Evolutionary conservation across 768 basidiomycete species (phyloP).

Genomic region (Dendrothele bispora): DNA sequence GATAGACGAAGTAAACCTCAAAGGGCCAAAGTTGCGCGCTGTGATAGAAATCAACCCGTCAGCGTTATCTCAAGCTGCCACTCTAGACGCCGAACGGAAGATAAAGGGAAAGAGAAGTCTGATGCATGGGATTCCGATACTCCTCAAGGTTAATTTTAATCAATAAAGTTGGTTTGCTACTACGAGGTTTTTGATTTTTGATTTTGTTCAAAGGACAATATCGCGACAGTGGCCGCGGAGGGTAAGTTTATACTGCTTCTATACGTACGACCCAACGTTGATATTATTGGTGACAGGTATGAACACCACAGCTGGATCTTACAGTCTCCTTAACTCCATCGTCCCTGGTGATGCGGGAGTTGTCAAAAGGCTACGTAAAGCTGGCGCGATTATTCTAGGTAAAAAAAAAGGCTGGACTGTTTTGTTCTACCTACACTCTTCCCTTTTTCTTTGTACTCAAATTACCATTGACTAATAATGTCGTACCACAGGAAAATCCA

Average conservation of each 20-base stretch:
- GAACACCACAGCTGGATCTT: constrained; percentile 43
- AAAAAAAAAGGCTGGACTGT: not conserved
- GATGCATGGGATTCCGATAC: constrained; percentile 39
- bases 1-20: constrained; percentile 42
- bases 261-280: too few species aligned
- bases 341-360: constrained; percentile 34
- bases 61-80: constrained; percentile 33
- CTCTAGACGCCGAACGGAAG: constrained; percentile 32
- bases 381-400: constrained; percentile 36
- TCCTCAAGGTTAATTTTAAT: constrained; percentile 24
- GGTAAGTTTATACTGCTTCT: constrained; percentile 12
- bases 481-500: constrained; percentile 39
- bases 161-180: not conserved
- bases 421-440: not conserved
- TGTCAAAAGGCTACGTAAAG: constrained; percentile 26
- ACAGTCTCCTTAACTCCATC: constrained; percentile 31
- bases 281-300: constrained; percentile 34
- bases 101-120: constrained; percentile 24
- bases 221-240: constrained; percentile 27
- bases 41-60: constrained; percentile 39
- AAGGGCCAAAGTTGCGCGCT: constrained; percentile 36
- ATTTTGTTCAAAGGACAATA: constrained; percentile 26
- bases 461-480: too few species aligned
- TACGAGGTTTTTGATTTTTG: too few species aligned
- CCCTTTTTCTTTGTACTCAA: not conserved